phyloP scores from a whole-genome alignment of 768 basidiomycete species.

The Holtermanniella nyarrowii region DNA sequence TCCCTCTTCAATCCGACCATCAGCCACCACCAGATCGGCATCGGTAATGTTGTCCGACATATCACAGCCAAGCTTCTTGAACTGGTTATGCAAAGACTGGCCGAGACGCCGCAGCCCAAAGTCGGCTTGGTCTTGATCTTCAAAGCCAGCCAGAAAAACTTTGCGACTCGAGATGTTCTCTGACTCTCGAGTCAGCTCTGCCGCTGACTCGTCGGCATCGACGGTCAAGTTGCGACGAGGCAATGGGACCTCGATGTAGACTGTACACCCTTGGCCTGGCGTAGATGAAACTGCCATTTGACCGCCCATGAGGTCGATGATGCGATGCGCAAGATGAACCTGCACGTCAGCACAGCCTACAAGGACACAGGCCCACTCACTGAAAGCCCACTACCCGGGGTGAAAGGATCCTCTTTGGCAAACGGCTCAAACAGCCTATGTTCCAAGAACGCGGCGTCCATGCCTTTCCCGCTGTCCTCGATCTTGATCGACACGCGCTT shows the following conservation, averaged over 20 bases:
- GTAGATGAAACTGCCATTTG: slow-evolving; percentile 32
- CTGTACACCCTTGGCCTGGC: slow-evolving; percentile 24
- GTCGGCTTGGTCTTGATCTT: not conserved
- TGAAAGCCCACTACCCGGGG: slow-evolving; percentile 22
- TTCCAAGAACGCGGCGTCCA: slow-evolving; percentile 16
- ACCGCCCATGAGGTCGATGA: slow-evolving; percentile 34
- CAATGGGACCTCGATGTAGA: slow-evolving; percentile 29
- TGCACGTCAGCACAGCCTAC: slow-evolving; percentile 1
- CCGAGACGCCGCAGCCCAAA: slow-evolving; percentile 11
- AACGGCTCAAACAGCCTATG: slow-evolving; percentile 29
- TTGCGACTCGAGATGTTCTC: slow-evolving; percentile 5
- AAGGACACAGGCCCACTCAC: slow-evolving; percentile 1
- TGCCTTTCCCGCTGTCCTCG: slow-evolving; percentile 25
- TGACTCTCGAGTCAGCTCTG: slow-evolving; percentile 1
- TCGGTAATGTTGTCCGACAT: slow-evolving; percentile 9
- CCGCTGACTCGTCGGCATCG: not conserved
- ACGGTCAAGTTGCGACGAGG: slow-evolving; percentile 6
- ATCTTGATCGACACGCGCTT: slow-evolving; percentile 30
- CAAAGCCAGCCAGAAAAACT: slow-evolving; percentile 24
- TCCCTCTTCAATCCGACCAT: slow-evolving; percentile 20
- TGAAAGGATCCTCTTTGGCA: slow-evolving; percentile 29
- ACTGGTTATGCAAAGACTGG: slow-evolving; percentile 15
- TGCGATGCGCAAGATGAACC: slow-evolving; percentile 33
- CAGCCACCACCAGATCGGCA: slow-evolving; percentile 29
- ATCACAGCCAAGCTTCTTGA: slow-evolving; percentile 22